These are phyloP conservation scores for Apiotrichum laibachii DNA, from an alignment of 1,284 basidiomycete genomes.

Conservation along the genomic window DNA sequence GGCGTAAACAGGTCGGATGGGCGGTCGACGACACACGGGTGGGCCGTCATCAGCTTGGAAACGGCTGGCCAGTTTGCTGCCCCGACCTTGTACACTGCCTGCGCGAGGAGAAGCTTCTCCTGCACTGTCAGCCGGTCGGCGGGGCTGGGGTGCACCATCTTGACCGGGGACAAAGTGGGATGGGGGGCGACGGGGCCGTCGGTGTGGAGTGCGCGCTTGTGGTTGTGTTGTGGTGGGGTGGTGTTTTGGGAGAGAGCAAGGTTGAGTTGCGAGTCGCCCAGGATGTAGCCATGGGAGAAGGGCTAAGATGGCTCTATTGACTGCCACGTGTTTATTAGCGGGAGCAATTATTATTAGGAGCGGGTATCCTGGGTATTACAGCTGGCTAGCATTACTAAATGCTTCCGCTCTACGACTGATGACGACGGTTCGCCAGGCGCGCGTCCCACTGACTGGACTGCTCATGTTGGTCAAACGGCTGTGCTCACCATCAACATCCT, in stretches of 20 bases:
- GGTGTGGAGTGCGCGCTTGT: background rate
- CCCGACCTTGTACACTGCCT: conserved; percentile 81
- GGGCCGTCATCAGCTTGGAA: conserved; percentile 62
- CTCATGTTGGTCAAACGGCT: background rate
- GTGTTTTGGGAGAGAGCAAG: too few species aligned
- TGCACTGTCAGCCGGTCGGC: conserved; percentile 38
- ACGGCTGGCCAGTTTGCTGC: conserved; percentile 67
- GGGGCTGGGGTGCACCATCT: conserved; percentile 13
- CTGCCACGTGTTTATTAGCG: too few species aligned
- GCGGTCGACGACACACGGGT: conserved; percentile 54
- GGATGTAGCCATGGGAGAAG: too few species aligned
- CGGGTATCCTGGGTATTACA: too few species aligned
- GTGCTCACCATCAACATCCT: background rate
- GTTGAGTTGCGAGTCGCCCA: too few species aligned
- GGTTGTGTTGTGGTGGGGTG: background rate
- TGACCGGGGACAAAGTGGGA: background rate
- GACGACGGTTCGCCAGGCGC: background rate
- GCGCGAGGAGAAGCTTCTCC: conserved; percentile 67
- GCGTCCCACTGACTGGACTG: background rate
- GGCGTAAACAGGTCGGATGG: conserved; percentile 66
- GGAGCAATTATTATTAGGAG: too few species aligned
- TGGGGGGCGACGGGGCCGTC: background rate
- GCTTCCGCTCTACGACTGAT: background rate
- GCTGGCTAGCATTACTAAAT: too few species aligned
- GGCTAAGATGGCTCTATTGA: too few species aligned